These are phyloP conservation scores for slime mould (Dictyostelium discoideum) DNA, from an alignment of 78 protist genomes.

Conservation along the genomic window DNA sequence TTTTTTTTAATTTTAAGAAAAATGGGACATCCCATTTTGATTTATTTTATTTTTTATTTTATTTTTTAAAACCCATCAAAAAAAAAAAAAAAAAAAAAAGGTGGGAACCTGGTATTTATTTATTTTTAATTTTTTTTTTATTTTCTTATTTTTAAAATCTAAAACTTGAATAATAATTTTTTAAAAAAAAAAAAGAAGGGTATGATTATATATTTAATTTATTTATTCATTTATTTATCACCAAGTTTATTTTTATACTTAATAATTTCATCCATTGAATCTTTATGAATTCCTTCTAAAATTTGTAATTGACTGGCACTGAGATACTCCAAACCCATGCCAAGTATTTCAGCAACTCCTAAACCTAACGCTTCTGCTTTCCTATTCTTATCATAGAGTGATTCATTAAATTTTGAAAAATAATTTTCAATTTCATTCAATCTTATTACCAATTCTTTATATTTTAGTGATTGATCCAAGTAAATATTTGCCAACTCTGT, in stretches of 20 bases:
- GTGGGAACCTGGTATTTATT: too few species aligned
- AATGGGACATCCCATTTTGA: too few species aligned
- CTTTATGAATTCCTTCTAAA: constrained; percentile 31
- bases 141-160: too few species aligned
- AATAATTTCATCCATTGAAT: constrained; percentile 19
- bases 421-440: constrained; percentile 32
- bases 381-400: constrained; percentile 17
- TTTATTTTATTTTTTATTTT: too few species aligned
- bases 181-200: too few species aligned
- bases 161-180: too few species aligned
- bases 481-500: constrained; percentile 31
- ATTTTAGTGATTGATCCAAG: constrained; percentile 28
- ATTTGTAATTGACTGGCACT: constrained; percentile 12
- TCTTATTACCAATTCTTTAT: constrained; percentile 15
- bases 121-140: too few species aligned
- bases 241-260: background rate
- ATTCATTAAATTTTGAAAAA: constrained; percentile 32
- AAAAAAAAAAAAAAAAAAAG: too few species aligned
- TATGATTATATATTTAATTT: too few species aligned
- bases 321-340: constrained; percentile 31
- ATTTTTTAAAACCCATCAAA: too few species aligned
- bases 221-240: background rate
- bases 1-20: too few species aligned
- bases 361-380: constrained; percentile 75
- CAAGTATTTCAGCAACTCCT: constrained; percentile 56